These are phyloP conservation scores for Wickerhamomyces sp. DNA, from an alignment of 1,139 yeast genomes.

Conservation along the genomic window DNA sequence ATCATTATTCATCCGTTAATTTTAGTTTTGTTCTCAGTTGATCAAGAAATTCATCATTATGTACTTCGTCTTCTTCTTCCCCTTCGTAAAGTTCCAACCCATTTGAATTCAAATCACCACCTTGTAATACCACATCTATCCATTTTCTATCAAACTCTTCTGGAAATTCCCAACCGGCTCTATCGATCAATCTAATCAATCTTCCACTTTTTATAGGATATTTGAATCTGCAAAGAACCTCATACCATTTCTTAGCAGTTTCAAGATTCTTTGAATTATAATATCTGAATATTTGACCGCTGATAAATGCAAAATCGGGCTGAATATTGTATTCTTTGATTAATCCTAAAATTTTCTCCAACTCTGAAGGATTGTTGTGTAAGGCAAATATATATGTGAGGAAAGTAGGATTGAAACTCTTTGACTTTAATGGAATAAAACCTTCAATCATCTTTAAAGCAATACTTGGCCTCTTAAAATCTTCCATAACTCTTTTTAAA, in stretches of 20 bases:
- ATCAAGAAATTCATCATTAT: constrained; percentile 8
- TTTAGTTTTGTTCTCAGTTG: constrained; percentile 6
- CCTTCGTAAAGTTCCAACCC: constrained; percentile 6
- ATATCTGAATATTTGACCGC: constrained; percentile 11
- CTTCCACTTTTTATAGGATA: constrained; percentile 9
- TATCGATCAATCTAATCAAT: constrained; percentile 11
- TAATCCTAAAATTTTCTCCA: constrained; percentile 8
- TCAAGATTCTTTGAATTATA: constrained; percentile 7
- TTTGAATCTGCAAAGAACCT: constrained; percentile 11
- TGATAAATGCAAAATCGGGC: constrained; percentile 8
- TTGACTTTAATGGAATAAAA: constrained; percentile 6
- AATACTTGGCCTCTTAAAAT: constrained; percentile 8
- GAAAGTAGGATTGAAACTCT: constrained; percentile 11
- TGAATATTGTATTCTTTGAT: constrained; percentile 12
- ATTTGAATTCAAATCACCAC: not conserved
- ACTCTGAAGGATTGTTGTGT: constrained; percentile 10
- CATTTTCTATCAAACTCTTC: constrained; percentile 7
- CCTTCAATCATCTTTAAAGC: constrained; percentile 14
- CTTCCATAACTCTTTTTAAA: constrained; percentile 8
- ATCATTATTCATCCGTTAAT: not conserved
- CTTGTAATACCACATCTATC: constrained; percentile 2
- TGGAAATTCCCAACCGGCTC: constrained; percentile 17
- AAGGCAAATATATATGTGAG: constrained; percentile 13
- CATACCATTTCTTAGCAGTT: constrained; percentile 15
- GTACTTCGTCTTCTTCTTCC: constrained; percentile 1